Conservation (phyloP, 1,284 basidiomycete genomes). For the Ceratobasidium sp. region DNA sequence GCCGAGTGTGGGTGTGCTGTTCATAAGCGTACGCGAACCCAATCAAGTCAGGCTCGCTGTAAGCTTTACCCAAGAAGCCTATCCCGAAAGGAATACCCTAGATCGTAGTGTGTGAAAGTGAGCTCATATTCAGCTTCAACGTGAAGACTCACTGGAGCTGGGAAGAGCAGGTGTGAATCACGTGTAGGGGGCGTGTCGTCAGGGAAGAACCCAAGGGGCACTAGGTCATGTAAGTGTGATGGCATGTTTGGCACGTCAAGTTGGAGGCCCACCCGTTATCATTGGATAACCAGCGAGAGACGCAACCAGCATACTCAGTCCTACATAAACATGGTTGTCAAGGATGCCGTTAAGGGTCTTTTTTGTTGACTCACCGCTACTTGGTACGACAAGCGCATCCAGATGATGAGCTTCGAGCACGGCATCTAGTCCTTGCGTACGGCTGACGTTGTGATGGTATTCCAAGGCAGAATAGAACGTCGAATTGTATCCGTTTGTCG, state of each 20-base stretch:
- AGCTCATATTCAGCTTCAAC: background rate
- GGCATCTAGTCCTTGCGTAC: conserved; percentile 65
- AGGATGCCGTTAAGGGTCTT: background rate
- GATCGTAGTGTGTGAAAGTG: too few species aligned
- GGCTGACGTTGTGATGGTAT: conserved; percentile 55
- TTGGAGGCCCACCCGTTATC: conserved; percentile 54
- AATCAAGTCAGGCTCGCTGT: conserved; percentile 68
- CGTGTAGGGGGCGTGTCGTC: conserved; percentile 55
- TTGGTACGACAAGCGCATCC: conserved; percentile 68
- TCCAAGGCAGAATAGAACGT: conserved; percentile 56
- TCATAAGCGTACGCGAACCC: conserved; percentile 72
- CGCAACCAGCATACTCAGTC: conserved; percentile 56
- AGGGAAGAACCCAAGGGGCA: conserved; percentile 70
- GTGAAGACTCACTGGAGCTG: conserved; percentile 57
- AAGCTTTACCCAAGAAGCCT: conserved; percentile 71
- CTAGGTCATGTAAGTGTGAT: conserved; percentile 50
- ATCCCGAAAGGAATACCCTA: conserved; percentile 68
- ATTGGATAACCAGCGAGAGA: conserved; percentile 60
- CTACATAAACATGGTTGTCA: conserved; percentile 11
- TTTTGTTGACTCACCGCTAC: conserved; percentile 55
- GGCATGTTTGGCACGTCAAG: background rate
- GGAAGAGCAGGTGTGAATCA: conserved; percentile 58
- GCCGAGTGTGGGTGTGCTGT: conserved; percentile 67
- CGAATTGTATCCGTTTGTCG: conserved; percentile 54
- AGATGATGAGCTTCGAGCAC: conserved; percentile 62